These are phyloP conservation scores for Clavispora phyllophila DNA, from an alignment of 805 yeast species.

Conservation along the genomic window DNA sequence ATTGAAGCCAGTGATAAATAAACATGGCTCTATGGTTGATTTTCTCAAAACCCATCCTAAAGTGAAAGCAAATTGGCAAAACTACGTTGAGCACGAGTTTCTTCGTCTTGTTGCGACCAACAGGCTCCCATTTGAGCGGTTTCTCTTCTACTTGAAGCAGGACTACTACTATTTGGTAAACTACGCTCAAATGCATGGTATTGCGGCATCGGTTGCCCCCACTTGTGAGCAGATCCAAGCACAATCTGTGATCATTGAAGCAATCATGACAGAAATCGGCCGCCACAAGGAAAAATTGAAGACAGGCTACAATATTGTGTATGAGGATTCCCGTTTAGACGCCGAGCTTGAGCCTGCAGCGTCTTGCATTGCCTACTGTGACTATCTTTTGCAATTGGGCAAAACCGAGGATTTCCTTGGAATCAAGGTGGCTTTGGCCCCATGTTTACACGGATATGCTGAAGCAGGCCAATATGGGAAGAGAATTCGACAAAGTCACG, in stretches of 20 bases:
- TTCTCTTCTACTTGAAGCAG: slow-evolving; percentile 52
- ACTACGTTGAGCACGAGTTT: slow-evolving; percentile 59
- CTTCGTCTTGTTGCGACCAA: slow-evolving; percentile 49
- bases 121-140: slow-evolving; percentile 43
- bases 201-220: slow-evolving; percentile 62
- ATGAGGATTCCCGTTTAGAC: slow-evolving; percentile 36
- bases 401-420: slow-evolving; percentile 55
- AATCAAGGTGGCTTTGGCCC: slow-evolving; percentile 63
- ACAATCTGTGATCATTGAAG: slow-evolving; percentile 46
- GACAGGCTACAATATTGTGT: slow-evolving; percentile 35
- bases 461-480: slow-evolving; percentile 44
- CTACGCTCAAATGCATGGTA: slow-evolving; percentile 61
- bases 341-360: slow-evolving; percentile 43
- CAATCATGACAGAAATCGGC: slow-evolving; percentile 50
- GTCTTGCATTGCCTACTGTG: slow-evolving; percentile 58
- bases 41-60: slow-evolving; percentile 53
- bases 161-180: slow-evolving; percentile 68
- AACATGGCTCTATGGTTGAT: slow-evolving; percentile 28
- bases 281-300: slow-evolving; percentile 50
- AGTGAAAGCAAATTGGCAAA: slow-evolving; percentile 51
- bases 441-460: slow-evolving; percentile 71
- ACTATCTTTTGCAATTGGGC: slow-evolving; percentile 53
- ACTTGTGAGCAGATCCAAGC: slow-evolving; percentile 45
- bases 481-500: slow-evolving; percentile 10
- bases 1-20: background rate